A percentile compares a stretch with the other conserved stretches of the same genome.
Evolutionary conservation across 2,329 filamentous ascomycete genomes (phyloP).

Genomic region (Zasmidium citrigriseum): DNA sequence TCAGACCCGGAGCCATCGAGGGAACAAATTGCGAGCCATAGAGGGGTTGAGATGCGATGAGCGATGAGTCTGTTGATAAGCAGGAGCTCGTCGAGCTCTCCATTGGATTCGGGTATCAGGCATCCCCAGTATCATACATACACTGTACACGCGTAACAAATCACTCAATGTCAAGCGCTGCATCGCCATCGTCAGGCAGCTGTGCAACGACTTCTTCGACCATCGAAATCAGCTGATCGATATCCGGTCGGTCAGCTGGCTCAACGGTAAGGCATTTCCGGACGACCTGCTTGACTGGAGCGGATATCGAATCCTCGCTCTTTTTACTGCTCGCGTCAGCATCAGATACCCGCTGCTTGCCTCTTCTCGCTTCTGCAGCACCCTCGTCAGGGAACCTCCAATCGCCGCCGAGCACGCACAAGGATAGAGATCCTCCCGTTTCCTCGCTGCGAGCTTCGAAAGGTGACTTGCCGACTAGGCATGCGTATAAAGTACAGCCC

Average conservation of each 20-base stretch:
- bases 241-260: conserved; percentile 81
- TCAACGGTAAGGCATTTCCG: conserved; percentile 84
- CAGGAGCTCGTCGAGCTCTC: background rate
- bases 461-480: conserved; percentile 91
- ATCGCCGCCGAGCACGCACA: conserved; percentile 90
- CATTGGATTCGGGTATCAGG: background rate
- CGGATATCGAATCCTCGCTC: conserved; percentile 66
- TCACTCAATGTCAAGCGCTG: conserved; percentile 31
- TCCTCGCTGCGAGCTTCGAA: conserved; percentile 96
- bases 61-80: background rate
- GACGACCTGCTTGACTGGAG: conserved; percentile 83
- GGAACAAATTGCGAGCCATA: background rate
- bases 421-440: conserved; percentile 87
- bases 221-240: conserved; percentile 77
- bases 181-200: conserved; percentile 60
- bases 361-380: conserved; percentile 55
- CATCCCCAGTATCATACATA: background rate
- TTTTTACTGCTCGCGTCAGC: conserved; percentile 27
- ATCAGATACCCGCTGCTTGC: conserved; percentile 53
- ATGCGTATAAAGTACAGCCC: conserved; percentile 96
- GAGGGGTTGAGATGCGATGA: no score
- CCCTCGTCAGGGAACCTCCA: conserved; percentile 96
- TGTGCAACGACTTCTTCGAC: conserved; percentile 70
- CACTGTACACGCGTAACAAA: background rate
- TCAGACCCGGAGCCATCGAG: background rate